These are phyloP conservation scores for Neonectria magnoliae DNA, from an alignment of 2,329 filamentous ascomycete genomes.

Conservation along the genomic window DNA sequence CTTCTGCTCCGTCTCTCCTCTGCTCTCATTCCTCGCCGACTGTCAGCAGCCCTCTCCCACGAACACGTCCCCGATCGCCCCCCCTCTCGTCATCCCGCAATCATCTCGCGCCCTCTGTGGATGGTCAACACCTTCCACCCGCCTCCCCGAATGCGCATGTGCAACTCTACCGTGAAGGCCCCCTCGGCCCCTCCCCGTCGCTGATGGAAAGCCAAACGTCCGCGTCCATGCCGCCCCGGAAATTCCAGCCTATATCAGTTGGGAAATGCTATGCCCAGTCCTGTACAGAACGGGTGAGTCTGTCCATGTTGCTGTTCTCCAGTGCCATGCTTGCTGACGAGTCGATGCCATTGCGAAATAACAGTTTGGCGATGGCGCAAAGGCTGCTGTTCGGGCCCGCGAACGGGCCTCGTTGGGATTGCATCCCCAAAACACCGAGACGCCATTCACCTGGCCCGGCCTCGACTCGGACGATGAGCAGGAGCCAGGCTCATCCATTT, in stretches of 20 bases:
- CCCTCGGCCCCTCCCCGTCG: constrained; percentile 32
- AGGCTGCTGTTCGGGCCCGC: constrained; percentile 47
- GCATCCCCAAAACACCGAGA: constrained; percentile 36
- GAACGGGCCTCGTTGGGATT: constrained; percentile 45
- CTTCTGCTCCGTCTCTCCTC: not conserved
- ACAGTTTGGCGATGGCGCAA: constrained; percentile 52
- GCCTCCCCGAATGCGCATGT: constrained; percentile 30
- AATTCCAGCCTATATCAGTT: constrained; percentile 44
- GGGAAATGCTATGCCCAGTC: constrained; percentile 52
- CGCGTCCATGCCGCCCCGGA: constrained; percentile 24
- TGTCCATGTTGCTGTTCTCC: not conserved
- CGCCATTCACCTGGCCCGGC: constrained; percentile 45
- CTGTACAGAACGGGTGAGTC: constrained; percentile 49
- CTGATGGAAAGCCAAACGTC: constrained; percentile 41
- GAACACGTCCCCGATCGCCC: not conserved
- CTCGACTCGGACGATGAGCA: constrained; percentile 38
- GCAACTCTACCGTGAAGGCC: constrained; percentile 32
- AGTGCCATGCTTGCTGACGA: constrained; percentile 17
- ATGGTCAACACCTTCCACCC: constrained; percentile 15
- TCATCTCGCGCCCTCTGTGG: constrained; percentile 17
- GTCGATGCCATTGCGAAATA: constrained; percentile 16
- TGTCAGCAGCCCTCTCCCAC: not conserved
- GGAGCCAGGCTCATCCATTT: constrained; percentile 39
- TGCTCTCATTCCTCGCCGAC: not conserved
- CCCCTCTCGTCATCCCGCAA: constrained; percentile 3